Evolutionary conservation across 345 rosid species (phyloP), one percentile per base, ranked within the genome.

Genomic region (Pistacia atlantica): DNA sequence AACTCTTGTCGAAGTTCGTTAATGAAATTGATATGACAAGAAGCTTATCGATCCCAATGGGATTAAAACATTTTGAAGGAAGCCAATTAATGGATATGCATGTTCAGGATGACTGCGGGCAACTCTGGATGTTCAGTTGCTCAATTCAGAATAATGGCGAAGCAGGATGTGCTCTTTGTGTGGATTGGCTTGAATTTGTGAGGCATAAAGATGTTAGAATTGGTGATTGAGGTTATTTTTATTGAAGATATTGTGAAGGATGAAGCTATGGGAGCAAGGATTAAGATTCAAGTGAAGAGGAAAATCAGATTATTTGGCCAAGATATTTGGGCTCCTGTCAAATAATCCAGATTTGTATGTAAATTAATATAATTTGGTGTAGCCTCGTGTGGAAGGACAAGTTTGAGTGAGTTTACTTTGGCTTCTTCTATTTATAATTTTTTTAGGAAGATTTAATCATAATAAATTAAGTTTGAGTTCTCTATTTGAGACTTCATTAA

Each of bases 161-260:
- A 2, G 4, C 16, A 3, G 75, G 75, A 8, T 31, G 7, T 18
- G 22, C 18, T 38, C 75, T 72, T 58, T 57, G 31, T 22, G 75
- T 58, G 52, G 37, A 62, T 1, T 72, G 75, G 75, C 46, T 20
- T 58, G 55, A 72, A 20, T 72, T 72, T 72, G 75, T 22, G 22
- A 48, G 75, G 1, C 13, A 38, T 8, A 72, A 18, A 14, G 17
- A 42, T 8, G 51, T 72, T 72, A 13, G 31, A 38, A 38, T 18
- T 7, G 35, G 58, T 58, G 66, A 72, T 58, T 58, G n/a, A 45
- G 38, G 75, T 72, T 6, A 58, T 10, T 10, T 37, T 72, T 4
- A 17, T 8, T 31, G 33, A 31, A 31, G 33, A 31, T 1, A 31
- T 2, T 31, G 33, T 31, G 33, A 31, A 31, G 33, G 33, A 31